These are phyloP conservation scores for Talaromyces trachyspermus DNA, from an alignment of 495 filamentous ascomycete genomes.

Conservation along the genomic window DNA sequence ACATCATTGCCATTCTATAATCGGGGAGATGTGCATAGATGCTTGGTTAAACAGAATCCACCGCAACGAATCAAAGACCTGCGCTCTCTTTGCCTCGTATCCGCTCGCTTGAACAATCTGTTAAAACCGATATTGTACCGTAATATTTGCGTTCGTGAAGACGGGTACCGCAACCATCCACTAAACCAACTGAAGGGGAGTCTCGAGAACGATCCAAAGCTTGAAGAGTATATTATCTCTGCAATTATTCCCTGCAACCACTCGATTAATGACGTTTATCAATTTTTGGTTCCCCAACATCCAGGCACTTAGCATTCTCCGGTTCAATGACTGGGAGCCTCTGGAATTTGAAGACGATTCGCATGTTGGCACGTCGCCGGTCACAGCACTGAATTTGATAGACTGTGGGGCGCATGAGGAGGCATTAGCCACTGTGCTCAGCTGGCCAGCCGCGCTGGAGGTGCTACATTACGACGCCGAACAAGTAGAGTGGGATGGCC, in stretches of 20 bases:
- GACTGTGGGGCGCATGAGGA: conserved; percentile 15
- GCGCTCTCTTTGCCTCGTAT: conserved; percentile 1
- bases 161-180: background rate
- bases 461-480: conserved; percentile 15
- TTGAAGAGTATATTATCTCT: conserved; percentile 1
- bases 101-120: conserved; percentile 1
- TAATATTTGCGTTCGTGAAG: background rate
- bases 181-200: background rate
- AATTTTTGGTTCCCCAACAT: conserved; percentile 2
- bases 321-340: conserved; percentile 8
- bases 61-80: background rate
- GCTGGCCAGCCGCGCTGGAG: conserved; percentile 14
- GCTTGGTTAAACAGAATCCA: background rate
- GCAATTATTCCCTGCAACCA: conserved; percentile 1
- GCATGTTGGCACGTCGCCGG: conserved; percentile 15
- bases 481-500: conserved; percentile 12
- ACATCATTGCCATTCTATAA: conserved; percentile 2
- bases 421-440: conserved; percentile 11
- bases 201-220: background rate
- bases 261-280: background rate
- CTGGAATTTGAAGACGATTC: conserved; percentile 11
- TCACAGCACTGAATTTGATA: conserved; percentile 11
- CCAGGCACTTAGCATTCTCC: conserved; percentile 6
- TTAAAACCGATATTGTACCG: conserved; percentile 1
- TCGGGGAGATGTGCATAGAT: background rate